Evolutionary conservation across 306 rosid genomes (phyloP).

Genomic region (Malus asiatica): DNA sequence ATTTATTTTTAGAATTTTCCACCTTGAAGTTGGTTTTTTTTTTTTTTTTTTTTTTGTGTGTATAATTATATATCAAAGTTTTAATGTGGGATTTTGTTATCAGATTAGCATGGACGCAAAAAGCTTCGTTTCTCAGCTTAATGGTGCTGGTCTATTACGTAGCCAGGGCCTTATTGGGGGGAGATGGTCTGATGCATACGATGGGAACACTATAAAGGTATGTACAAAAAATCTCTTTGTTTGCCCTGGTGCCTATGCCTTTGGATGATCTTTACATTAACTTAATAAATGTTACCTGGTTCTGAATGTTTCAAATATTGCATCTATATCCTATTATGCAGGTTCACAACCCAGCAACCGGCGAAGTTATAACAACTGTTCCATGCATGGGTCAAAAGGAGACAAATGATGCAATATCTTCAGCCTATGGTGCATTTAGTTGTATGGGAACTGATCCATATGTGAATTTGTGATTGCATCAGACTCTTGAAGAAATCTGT

Average conservation of each 20-base stretch:
- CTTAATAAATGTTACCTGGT: background rate
- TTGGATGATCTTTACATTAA: background rate
- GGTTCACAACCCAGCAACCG: conserved; percentile 91
- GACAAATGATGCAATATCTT: conserved; percentile 87
- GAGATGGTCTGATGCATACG: conserved; percentile 83
- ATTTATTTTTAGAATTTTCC: background rate
- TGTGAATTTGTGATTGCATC: conserved; percentile 5
- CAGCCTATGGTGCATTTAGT: conserved; percentile 64
- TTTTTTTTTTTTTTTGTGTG: background rate
- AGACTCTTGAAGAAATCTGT: background rate
- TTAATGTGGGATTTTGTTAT: conserved; percentile 21
- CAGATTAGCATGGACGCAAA: conserved; percentile 62
- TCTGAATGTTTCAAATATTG: background rate
- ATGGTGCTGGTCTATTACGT: conserved; percentile 57
- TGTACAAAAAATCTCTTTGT: background rate
- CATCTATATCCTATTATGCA: conserved; percentile 21
- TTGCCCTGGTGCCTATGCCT: background rate
- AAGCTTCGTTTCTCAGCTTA: conserved; percentile 53
- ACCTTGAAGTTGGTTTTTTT: background rate
- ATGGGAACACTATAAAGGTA: conserved; percentile 77
- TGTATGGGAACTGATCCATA: conserved; percentile 32
- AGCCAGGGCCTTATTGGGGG: conserved; percentile 94
- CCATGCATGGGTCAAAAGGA: conserved; percentile 86
- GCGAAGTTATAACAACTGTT: conserved; percentile 75
- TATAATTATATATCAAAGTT: background rate